phyloP scores from a whole-genome alignment of 805 yeast species.

The Saccharomycopsis fibuligera region DNA sequence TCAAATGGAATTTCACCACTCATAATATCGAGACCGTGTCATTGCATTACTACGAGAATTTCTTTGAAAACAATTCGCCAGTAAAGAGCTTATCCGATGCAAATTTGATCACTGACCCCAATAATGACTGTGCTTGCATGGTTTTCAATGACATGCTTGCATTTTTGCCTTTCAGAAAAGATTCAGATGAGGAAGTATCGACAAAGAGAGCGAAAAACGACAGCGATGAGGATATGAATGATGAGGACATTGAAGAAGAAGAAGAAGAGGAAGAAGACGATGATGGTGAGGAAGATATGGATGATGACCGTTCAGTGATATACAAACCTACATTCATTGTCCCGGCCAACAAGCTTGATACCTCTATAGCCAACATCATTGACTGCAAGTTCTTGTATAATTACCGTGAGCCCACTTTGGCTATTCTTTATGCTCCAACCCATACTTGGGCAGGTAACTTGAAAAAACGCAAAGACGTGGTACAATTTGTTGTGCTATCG shows the following conservation, averaged over 20 bases:
- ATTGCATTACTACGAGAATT: conserved; percentile 79
- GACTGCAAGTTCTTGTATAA: conserved; percentile 68
- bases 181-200: conserved; percentile 54
- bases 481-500: conserved; percentile 56
- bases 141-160: conserved; percentile 65
- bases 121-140: conserved; percentile 46
- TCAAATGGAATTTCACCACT: conserved; percentile 58
- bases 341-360: conserved; percentile 36
- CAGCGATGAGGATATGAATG: conserved; percentile 16
- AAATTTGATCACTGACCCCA: conserved; percentile 56
- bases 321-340: conserved; percentile 17
- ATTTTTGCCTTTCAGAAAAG: conserved; percentile 55
- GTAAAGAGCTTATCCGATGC: conserved; percentile 31
- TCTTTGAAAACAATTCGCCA: conserved; percentile 42
- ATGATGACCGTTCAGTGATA: conserved; percentile 5
- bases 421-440: conserved; percentile 50
- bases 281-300: conserved; percentile 14
- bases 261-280: conserved; percentile 20
- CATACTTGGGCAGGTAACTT: conserved; percentile 78
- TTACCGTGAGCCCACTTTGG: conserved; percentile 79
- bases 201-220: conserved; percentile 29
- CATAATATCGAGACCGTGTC: conserved; percentile 64
- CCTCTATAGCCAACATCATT: conserved; percentile 52
- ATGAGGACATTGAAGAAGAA: conserved; percentile 16
- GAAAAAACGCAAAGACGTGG: conserved; percentile 54